phyloP scores from a whole-genome alignment of 108 stramenopile species.

The Stephanodiscus triporus region DNA sequence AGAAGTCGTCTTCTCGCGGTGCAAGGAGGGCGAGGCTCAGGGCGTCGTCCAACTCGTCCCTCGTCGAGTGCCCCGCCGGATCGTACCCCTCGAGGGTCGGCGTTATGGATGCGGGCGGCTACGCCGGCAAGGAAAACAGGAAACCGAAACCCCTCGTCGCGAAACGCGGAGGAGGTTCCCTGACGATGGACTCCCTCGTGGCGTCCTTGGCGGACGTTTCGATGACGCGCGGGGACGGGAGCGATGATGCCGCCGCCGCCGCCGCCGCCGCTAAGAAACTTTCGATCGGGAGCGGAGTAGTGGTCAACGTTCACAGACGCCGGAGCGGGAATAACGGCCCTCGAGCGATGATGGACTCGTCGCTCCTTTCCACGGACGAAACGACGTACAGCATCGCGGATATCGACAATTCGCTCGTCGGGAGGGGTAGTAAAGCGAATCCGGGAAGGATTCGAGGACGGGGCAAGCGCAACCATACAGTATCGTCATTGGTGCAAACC shows the following conservation, averaged over 20 bases:
- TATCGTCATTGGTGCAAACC: conserved; percentile 16
- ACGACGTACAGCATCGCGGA: conserved; percentile 1
- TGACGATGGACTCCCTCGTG: conserved; percentile 31
- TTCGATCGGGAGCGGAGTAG: not conserved
- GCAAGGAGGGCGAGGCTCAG: conserved; percentile 17
- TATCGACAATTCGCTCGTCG: not conserved
- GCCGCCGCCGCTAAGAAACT: not conserved
- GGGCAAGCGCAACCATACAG: conserved; percentile 18
- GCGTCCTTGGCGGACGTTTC: not conserved
- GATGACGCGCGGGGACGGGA: not conserved
- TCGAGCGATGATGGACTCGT: conserved; percentile 1
- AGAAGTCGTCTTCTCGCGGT: no score
- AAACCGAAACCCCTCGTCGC: not conserved
- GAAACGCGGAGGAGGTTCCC: conserved; percentile 5
- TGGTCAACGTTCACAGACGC: not conserved
- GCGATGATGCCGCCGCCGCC: not conserved
- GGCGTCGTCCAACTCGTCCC: conserved; percentile 18
- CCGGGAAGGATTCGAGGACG: conserved; percentile 15
- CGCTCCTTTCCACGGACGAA: not conserved
- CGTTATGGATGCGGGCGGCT: no score
- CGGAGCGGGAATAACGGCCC: not conserved
- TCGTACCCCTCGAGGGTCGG: not conserved
- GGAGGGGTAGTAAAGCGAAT: not conserved
- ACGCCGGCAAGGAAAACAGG: conserved; percentile 19
- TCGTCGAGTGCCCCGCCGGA: conserved; percentile 1